Evolutionary conservation across 208 protist genomes (phyloP).

Genomic region (Acanthamoeba divionensis): DNA sequence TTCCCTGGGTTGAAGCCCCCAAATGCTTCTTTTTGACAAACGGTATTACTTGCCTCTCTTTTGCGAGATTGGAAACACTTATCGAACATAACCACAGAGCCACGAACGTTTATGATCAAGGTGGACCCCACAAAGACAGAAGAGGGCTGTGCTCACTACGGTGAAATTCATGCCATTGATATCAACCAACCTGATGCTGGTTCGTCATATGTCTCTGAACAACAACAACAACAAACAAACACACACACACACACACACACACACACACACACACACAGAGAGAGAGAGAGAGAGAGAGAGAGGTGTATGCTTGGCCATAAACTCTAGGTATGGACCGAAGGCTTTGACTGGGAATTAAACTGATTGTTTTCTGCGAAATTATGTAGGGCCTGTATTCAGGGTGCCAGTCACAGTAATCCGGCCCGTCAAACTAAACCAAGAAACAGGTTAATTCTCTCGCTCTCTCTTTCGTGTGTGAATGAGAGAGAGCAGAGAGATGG

Average conservation of each 20-base stretch:
- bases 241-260: too few species aligned
- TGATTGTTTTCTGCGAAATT: too few species aligned
- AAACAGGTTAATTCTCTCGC: background rate
- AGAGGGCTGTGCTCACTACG: conserved; percentile 47
- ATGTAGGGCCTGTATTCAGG: conserved; percentile 44
- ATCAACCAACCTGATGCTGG: background rate
- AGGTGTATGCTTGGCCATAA: too few species aligned
- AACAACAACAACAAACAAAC: too few species aligned
- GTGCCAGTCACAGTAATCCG: conserved; percentile 60
- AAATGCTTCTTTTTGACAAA: conserved; percentile 11
- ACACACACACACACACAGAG: too few species aligned
- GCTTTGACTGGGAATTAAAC: too few species aligned
- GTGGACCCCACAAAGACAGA: conserved; percentile 22
- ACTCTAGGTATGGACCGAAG: too few species aligned
- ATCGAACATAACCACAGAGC: background rate
- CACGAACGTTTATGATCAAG: conserved; percentile 34
- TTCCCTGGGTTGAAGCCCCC: conserved; percentile 38
- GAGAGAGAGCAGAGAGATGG: background rate
- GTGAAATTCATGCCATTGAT: conserved; percentile 45
- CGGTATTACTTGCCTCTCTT: background rate
- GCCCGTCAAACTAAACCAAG: background rate
- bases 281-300: too few species aligned
- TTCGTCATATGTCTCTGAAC: too few species aligned
- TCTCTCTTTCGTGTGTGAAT: background rate
- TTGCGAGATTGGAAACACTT: background rate